Evolutionary conservation across 2,329 filamentous ascomycete species (phyloP).

Genomic region (Claviceps maximensis): DNA sequence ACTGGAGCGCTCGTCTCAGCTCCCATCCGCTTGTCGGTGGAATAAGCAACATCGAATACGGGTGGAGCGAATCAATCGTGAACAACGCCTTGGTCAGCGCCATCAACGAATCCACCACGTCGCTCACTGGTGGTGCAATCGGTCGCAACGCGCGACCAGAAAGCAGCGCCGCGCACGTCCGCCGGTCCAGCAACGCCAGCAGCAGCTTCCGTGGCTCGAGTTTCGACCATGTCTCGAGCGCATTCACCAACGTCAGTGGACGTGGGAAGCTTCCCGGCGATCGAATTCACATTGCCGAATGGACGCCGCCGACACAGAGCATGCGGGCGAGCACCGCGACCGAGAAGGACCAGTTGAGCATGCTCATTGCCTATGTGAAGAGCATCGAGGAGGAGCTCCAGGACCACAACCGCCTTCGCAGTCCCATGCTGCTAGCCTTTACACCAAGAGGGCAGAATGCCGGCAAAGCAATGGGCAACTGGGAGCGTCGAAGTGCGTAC

Average conservation of each 20-base stretch:
- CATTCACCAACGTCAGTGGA: constrained; percentile 36
- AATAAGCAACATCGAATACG: constrained; percentile 94
- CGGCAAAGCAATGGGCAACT: constrained; percentile 80
- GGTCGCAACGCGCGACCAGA: constrained; percentile 27
- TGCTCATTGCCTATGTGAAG: constrained; percentile 65
- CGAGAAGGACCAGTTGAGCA: constrained; percentile 69
- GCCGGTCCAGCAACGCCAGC: constrained; percentile 34
- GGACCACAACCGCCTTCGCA: constrained; percentile 75
- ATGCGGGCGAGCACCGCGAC: constrained; percentile 69
- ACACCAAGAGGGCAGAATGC: constrained; percentile 72
- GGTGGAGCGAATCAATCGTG: constrained; percentile 81
- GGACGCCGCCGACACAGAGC: constrained; percentile 79
- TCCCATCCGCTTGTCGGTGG: constrained; percentile 88
- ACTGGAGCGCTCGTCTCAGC: constrained; percentile 90
- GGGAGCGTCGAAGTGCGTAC: constrained; percentile 92
- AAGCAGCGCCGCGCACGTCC: constrained; percentile 32
- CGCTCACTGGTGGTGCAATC: not conserved
- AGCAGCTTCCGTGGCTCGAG: constrained; percentile 42
- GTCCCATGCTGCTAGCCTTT: constrained; percentile 79
- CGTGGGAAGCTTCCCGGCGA: constrained; percentile 65
- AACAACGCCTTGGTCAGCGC: constrained; percentile 41
- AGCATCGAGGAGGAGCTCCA: constrained; percentile 77
- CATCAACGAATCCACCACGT: constrained; percentile 32
- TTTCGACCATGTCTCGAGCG: constrained; percentile 45
- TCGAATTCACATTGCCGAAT: constrained; percentile 70